These are phyloP conservation scores for Pyrenopolyporus hunteri DNA, from an alignment of 495 filamentous ascomycete genomes.

Conservation along the genomic window DNA sequence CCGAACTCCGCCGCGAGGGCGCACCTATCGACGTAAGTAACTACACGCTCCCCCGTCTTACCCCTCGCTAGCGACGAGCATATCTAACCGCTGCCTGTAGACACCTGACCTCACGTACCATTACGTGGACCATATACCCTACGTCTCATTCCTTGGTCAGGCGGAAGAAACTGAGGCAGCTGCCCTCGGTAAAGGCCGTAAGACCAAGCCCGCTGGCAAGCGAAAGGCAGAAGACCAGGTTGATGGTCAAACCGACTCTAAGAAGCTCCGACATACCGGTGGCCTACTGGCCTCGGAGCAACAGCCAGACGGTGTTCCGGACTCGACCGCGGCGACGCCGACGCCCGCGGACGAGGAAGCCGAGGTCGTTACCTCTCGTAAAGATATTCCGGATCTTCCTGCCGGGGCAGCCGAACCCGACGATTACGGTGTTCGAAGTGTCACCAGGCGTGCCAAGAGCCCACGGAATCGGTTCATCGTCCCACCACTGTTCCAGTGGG, in stretches of 20 bases:
- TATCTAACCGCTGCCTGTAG: conserved; percentile 36
- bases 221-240: conserved; percentile 50
- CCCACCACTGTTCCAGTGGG: conserved; percentile 46
- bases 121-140: conserved; percentile 46
- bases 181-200: conserved; percentile 16
- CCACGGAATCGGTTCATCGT: conserved; percentile 53
- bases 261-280: conserved; percentile 49
- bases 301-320: conserved; percentile 46
- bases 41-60: neutral
- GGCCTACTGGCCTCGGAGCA: conserved; percentile 52
- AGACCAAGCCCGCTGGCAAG: conserved; percentile 40
- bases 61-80: neutral
- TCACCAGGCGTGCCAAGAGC: conserved; percentile 43
- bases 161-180: conserved; percentile 24
- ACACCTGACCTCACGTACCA: conserved; percentile 42
- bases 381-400: conserved; percentile 47
- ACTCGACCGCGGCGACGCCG: conserved; percentile 49
- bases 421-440: conserved; percentile 48
- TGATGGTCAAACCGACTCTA: conserved; percentile 48
- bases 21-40: conserved; percentile 50
- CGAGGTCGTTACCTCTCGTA: conserved; percentile 27
- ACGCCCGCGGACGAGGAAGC: conserved; percentile 28
- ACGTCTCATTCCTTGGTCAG: conserved; percentile 35
- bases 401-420: conserved; percentile 48
- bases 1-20: conserved; percentile 45